Conservation (phyloP, 2,329 filamentous ascomycete species). For the Eurotiales sp. region DNA sequence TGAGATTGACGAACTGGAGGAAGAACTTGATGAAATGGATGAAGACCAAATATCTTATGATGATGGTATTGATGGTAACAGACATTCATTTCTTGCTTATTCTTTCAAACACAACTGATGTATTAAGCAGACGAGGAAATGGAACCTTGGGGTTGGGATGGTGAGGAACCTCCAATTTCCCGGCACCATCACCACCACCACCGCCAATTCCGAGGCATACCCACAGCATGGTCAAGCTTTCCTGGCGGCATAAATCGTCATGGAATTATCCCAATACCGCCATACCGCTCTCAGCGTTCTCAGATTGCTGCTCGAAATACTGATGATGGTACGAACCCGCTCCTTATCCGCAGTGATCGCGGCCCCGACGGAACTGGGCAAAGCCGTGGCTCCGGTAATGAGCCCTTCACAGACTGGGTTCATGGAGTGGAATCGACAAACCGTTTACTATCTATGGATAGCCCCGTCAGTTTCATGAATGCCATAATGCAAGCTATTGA, state of each 20-base stretch:
- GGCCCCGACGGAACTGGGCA: constrained; percentile 31
- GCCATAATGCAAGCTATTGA: constrained; percentile 55
- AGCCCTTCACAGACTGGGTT: constrained; percentile 51
- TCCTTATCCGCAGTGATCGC: constrained; percentile 63
- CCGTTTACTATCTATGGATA: constrained; percentile 46
- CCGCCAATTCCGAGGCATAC: constrained; percentile 52
- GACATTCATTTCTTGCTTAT: constrained; percentile 17
- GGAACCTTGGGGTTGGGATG: constrained; percentile 50
- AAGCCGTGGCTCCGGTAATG: constrained; percentile 31
- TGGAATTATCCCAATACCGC: constrained; percentile 37
- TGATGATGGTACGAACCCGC: constrained; percentile 82
- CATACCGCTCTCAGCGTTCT: constrained; percentile 43
- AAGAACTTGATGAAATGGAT: constrained; percentile 42
- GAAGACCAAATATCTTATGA: constrained; percentile 42
- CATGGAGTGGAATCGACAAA: constrained; percentile 47
- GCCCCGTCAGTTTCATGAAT: constrained; percentile 55
- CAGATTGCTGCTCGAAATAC: constrained; percentile 51
- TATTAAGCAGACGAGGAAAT: constrained; percentile 31
- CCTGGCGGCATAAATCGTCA: constrained; percentile 54
- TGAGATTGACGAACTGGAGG: constrained; percentile 30
- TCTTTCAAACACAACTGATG: constrained; percentile 27
- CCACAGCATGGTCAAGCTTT: constrained; percentile 63
- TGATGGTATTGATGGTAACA: constrained; percentile 34
- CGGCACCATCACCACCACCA: constrained; percentile 36
- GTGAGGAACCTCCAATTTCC: constrained; percentile 48